Evolutionary conservation across 805 yeast genomes (phyloP).

Genomic region (Starmerella khaoyaiensis): DNA sequence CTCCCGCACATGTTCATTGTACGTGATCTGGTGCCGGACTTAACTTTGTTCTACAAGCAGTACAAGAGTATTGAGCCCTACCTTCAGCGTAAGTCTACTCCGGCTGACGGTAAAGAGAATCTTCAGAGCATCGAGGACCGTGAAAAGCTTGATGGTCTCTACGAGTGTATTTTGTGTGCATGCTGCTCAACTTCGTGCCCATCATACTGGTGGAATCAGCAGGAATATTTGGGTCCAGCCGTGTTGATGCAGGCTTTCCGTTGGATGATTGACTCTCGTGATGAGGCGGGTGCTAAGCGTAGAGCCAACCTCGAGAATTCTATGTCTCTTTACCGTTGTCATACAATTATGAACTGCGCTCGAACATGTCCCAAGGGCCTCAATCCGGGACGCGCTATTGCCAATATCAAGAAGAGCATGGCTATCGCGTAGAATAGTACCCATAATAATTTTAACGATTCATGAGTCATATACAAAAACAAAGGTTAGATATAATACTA

Average conservation of each 20-base stretch:
- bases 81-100: constrained; percentile 67
- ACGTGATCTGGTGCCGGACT: constrained; percentile 92
- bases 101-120: constrained; percentile 86
- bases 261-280: constrained; percentile 97
- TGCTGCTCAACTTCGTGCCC: constrained; percentile 99
- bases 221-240: constrained; percentile 96
- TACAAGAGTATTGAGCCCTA: constrained; percentile 97
- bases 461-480: neutral
- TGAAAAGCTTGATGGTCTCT: constrained; percentile 89
- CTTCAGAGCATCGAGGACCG: constrained; percentile 85
- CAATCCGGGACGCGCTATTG: constrained; percentile 96
- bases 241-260: constrained; percentile 98
- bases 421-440: constrained; percentile 37
- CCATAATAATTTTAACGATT: neutral
- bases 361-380: constrained; percentile 97
- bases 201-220: constrained; percentile 99
- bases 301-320: constrained; percentile 87
- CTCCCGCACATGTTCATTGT: constrained; percentile 97
- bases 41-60: constrained; percentile 95
- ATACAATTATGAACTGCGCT: constrained; percentile 97
- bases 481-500: too few relatives aligned
- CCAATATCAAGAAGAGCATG: constrained; percentile 88
- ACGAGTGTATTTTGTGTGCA: constrained; percentile 96
- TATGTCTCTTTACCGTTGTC: constrained; percentile 97
- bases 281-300: constrained; percentile 71